Conservation (phyloP, 805 yeast species). For the Candida insectorum region DNA sequence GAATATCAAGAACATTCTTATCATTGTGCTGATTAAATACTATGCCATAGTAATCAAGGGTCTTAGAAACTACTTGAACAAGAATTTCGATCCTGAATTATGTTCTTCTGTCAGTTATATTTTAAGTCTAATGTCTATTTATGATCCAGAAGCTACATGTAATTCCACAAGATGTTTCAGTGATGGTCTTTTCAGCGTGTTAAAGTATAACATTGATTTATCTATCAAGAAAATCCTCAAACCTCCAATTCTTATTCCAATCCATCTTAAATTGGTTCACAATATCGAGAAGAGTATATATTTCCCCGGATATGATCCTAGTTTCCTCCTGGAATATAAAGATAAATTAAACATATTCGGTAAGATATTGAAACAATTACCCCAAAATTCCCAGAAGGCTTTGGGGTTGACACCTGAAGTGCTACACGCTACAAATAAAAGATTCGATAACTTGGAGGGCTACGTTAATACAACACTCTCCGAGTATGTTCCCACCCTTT, state of each 20-base stretch:
- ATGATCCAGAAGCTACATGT: conserved; percentile 41
- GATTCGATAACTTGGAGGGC: conserved; percentile 20
- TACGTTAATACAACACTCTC: conserved; percentile 23
- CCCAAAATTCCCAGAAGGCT: conserved; percentile 3
- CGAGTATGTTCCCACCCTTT: conserved; percentile 25
- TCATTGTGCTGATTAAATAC: conserved; percentile 31
- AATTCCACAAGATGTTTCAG: conserved; percentile 35
- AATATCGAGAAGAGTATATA: conserved; percentile 32
- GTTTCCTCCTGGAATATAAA: conserved; percentile 27
- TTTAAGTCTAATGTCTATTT: conserved; percentile 37
- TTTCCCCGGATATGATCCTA: conserved; percentile 32
- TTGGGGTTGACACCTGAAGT: conserved; percentile 5
- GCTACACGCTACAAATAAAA: conserved; percentile 16
- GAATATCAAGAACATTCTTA: conserved; percentile 21
- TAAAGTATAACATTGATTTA: conserved; percentile 22
- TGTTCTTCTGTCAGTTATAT: conserved; percentile 35
- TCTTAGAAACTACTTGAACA: conserved; percentile 26
- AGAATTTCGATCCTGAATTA: conserved; percentile 25
- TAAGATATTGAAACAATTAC: conserved; percentile 4
- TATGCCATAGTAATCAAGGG: conserved; percentile 34
- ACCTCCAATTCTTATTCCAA: conserved; percentile 21
- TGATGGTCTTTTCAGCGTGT: conserved; percentile 37
- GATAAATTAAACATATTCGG: conserved; percentile 24
- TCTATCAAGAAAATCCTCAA: conserved; percentile 11
- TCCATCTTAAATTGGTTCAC: conserved; percentile 32